Percentiles rank a stretch among this genome's conserved stretches.
phyloP scores from a whole-genome alignment of 1,284 basidiomycete species.

The Ceratobasidium sp. region DNA sequence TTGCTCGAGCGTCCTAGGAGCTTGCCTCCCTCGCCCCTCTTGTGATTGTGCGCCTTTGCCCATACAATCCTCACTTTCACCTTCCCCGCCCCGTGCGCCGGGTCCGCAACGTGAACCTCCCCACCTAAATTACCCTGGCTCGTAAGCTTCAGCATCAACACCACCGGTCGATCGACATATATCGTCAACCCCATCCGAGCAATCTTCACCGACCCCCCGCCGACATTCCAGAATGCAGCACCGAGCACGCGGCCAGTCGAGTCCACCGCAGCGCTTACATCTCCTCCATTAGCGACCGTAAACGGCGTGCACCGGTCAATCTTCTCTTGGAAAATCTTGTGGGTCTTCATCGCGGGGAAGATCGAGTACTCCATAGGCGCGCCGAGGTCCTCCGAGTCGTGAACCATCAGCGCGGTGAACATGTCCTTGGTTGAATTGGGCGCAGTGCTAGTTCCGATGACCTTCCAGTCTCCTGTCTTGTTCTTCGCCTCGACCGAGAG shows the following conservation, averaged over 20 bases:
- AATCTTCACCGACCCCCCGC: constrained; percentile 26
- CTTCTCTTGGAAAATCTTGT: constrained; percentile 28
- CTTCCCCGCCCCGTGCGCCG: constrained; percentile 30
- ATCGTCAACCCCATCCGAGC: constrained; percentile 32
- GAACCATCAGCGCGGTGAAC: constrained; percentile 72
- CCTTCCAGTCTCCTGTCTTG: constrained; percentile 71
- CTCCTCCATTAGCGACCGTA: constrained; percentile 32
- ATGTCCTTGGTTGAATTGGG: constrained; percentile 68
- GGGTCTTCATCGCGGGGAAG: constrained; percentile 61
- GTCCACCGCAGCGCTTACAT: constrained; percentile 36
- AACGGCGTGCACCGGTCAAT: background rate
- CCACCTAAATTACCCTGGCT: constrained; percentile 11
- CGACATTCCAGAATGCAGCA: constrained; percentile 38
- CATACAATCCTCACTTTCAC: constrained; percentile 27
- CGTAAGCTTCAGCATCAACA: constrained; percentile 33
- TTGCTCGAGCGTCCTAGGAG: background rate
- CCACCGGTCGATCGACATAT: constrained; percentile 27
- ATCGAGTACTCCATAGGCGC: constrained; percentile 66
- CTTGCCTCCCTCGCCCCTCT: background rate
- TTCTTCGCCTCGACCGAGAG: constrained; percentile 59
- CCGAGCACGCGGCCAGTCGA: constrained; percentile 5
- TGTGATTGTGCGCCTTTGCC: background rate
- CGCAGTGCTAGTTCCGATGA: constrained; percentile 71
- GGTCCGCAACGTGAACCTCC: constrained; percentile 29
- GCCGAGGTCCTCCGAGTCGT: constrained; percentile 55